Evolutionary conservation across 2,329 filamentous ascomycete species (phyloP).

Genomic region (Shiraia bambusicola): DNA sequence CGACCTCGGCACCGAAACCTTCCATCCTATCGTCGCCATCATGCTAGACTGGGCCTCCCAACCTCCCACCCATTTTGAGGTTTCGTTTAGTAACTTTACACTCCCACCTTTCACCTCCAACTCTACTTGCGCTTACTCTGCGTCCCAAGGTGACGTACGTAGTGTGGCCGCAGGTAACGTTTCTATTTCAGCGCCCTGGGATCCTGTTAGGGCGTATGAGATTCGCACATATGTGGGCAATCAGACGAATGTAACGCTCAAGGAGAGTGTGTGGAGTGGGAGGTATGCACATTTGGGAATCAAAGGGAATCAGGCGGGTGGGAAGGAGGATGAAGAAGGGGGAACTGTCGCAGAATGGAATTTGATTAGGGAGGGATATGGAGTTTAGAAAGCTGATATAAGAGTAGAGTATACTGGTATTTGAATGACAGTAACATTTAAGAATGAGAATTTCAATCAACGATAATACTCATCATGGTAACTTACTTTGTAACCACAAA

Average conservation of each 20-base stretch:
- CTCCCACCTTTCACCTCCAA: conserved; percentile 23
- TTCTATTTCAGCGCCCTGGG: conserved; percentile 47
- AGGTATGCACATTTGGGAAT: conserved; percentile 52
- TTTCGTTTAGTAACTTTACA: conserved; percentile 57
- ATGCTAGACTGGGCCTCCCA: conserved; percentile 62
- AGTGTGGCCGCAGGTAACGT: conserved; percentile 29
- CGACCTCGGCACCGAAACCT: conserved; percentile 45
- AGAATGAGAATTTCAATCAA: not conserved
- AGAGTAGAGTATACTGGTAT: too few species aligned
- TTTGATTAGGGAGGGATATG: conserved; percentile 27
- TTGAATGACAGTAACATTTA: too few species aligned
- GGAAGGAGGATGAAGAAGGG: conserved; percentile 47
- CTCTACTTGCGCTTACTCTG: too few species aligned
- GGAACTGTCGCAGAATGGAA: conserved; percentile 58
- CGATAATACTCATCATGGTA: not conserved
- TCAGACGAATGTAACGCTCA: conserved; percentile 49
- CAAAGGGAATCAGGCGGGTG: conserved; percentile 48
- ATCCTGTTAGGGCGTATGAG: conserved; percentile 34
- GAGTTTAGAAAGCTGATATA: not conserved
- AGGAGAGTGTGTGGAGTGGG: conserved; percentile 45
- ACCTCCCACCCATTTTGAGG: conserved; percentile 56
- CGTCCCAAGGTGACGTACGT: conserved; percentile 9
- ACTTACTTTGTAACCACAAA: conserved; percentile 23
- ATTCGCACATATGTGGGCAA: conserved; percentile 49
- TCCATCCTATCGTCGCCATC: conserved; percentile 51